These are phyloP conservation scores for Avena atlantica DNA, from an alignment of 176 grass and related monocot species.

Conservation along the genomic window DNA sequence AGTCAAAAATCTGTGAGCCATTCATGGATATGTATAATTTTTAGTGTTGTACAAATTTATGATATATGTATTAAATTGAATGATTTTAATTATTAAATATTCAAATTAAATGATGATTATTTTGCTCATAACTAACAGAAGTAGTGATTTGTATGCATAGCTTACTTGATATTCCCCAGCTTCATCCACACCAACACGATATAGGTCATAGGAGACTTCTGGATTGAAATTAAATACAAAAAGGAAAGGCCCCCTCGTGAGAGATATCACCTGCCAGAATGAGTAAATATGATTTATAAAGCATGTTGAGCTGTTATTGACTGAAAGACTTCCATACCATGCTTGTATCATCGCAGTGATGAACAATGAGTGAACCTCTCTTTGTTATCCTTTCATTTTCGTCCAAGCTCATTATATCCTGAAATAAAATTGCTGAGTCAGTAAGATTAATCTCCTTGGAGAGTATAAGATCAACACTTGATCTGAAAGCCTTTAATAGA, in stretches of 20 bases:
- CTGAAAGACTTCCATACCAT: conserved; percentile 66
- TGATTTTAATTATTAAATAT: conserved; percentile 1
- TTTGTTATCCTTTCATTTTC: conserved; percentile 78
- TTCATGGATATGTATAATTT: conserved; percentile 16
- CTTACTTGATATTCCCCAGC: conserved; percentile 88
- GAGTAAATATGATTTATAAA: not conserved
- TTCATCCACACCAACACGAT: conserved; percentile 88
- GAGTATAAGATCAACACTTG: not conserved
- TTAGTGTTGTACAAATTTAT: not conserved
- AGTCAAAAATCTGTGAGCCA: not conserved
- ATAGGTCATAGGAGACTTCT: conserved; percentile 53
- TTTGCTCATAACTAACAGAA: conserved; percentile 11
- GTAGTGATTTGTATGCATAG: conserved; percentile 4
- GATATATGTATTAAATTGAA: not conserved
- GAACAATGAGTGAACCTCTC: conserved; percentile 69
- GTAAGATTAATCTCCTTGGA: conserved; percentile 11
- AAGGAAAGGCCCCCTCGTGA: conserved; percentile 76
- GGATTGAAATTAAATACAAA: conserved; percentile 95
- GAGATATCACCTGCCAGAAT: conserved; percentile 74
- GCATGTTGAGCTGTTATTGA: conserved; percentile 29
- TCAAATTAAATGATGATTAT: conserved; percentile 18
- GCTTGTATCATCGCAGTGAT: conserved; percentile 78
- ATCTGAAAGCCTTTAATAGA: conserved; percentile 35
- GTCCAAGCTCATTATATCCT: conserved; percentile 91
- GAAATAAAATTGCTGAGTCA: conserved; percentile 42